Percentiles rank a stretch among this genome's conserved stretches.
phyloP scores from a whole-genome alignment of 2,329 filamentous ascomycete species.

The Penicillium hordei region DNA sequence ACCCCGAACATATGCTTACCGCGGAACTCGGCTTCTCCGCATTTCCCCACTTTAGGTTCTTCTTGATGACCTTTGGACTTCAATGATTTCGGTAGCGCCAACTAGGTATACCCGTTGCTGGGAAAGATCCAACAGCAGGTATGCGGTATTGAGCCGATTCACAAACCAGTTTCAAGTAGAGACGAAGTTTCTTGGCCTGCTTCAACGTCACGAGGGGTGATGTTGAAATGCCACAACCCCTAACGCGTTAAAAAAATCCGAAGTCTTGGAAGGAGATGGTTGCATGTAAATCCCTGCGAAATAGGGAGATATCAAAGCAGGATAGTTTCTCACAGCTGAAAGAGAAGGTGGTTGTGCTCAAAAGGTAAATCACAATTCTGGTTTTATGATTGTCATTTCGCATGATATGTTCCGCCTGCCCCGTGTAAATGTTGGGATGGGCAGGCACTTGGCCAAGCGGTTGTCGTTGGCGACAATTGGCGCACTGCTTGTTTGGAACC shows the following conservation, averaged over 20 bases:
- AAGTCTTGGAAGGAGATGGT: too few species aligned
- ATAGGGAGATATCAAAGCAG: background rate
- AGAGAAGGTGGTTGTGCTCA: too few species aligned
- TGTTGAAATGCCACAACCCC: too few species aligned
- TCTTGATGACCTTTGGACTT: background rate
- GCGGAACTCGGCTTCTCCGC: conserved; percentile 10
- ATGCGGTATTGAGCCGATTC: too few species aligned
- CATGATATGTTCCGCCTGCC: background rate
- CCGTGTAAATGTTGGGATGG: background rate
- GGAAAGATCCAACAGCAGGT: background rate
- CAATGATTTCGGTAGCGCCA: background rate
- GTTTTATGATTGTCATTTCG: background rate
- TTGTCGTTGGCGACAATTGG: background rate
- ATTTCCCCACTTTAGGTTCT: background rate
- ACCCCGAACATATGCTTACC: background rate
- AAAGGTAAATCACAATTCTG: too few species aligned
- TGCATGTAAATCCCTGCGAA: conserved; percentile 45
- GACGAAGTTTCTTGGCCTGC: too few species aligned
- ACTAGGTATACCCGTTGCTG: background rate
- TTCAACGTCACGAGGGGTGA: too few species aligned
- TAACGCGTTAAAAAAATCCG: too few species aligned
- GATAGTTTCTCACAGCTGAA: background rate
- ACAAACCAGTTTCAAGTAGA: too few species aligned
- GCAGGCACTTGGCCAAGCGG: background rate
- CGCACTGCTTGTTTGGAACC: background rate